These are phyloP conservation scores for Cyclotella sp. DNA, from an alignment of 108 stramenopile species.

Conservation along the genomic window DNA sequence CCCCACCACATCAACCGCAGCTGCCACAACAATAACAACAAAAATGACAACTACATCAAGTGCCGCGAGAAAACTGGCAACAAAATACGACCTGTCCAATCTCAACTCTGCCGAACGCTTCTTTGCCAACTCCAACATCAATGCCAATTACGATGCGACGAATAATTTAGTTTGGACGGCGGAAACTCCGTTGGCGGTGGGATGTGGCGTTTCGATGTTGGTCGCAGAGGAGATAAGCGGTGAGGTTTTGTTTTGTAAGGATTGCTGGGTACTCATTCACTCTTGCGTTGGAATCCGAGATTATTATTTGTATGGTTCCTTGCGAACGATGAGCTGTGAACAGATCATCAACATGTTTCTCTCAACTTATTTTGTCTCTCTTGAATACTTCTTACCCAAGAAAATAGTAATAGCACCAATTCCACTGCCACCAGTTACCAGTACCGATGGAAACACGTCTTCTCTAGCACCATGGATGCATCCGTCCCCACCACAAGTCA, in stretches of 20 bases:
- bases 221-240: neutral
- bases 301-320: too few relatives aligned
- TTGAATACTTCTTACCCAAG: too few relatives aligned
- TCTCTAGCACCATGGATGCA: slow-evolving; percentile 16
- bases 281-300: too few relatives aligned
- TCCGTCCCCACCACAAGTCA: slow-evolving; percentile 7
- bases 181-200: slow-evolving; percentile 7
- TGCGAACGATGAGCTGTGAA: too few relatives aligned
- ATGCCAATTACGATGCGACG: neutral
- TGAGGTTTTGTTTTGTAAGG: neutral
- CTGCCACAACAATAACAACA: neutral
- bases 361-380: neutral
- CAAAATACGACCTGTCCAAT: neutral
- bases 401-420: neutral
- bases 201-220: slow-evolving; percentile 11
- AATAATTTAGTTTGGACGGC: slow-evolving; percentile 4
- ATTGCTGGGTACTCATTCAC: neutral
- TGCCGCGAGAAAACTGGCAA: neutral
- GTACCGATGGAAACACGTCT: slow-evolving; percentile 13
- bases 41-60: too few relatives aligned
- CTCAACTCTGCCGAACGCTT: neutral
- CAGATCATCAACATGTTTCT: neutral
- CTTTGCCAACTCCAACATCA: slow-evolving; percentile 2
- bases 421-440: neutral
- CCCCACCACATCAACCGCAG: neutral